A percentile compares a stretch with the other conserved stretches of the same genome.
phyloP scores from a whole-genome alignment of 2,329 filamentous ascomycete species.

The Teratosphaeria zuluensis region DNA sequence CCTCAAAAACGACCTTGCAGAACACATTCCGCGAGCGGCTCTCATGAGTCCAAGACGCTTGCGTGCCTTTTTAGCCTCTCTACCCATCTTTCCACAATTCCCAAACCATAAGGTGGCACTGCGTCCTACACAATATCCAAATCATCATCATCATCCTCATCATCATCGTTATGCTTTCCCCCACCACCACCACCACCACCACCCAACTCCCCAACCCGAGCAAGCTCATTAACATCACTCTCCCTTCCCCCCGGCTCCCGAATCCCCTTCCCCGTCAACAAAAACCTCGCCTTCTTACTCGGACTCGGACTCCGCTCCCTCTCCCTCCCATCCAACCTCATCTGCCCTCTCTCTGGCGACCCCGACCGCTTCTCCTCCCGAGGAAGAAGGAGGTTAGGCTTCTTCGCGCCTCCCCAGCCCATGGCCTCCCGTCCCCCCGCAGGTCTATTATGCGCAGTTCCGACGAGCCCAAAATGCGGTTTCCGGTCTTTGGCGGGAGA shows the following conservation, averaged over 20 bases:
- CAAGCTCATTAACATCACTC: conserved; percentile 31
- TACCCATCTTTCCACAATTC: too few species aligned
- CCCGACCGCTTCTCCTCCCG: conserved; percentile 10
- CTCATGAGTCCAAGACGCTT: too few species aligned
- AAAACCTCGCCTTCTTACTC: conserved; percentile 40
- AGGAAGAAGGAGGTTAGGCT: conserved; percentile 30
- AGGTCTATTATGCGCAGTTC: conserved; percentile 8
- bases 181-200: conserved; percentile 23
- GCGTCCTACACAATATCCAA: conserved; percentile 34
- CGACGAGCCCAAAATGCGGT: conserved; percentile 21
- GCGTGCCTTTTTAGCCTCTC: too few species aligned
- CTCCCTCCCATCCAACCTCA: conserved; percentile 14
- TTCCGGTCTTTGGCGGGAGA: conserved; percentile 34
- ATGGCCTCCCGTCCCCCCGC: conserved; percentile 29
- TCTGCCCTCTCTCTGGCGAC: conserved; percentile 24
- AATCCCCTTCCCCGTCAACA: conserved; percentile 40
- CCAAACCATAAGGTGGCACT: too few species aligned
- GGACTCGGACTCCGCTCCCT: conserved; percentile 23
- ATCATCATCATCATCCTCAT: conserved; percentile 37
- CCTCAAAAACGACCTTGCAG: too few species aligned
- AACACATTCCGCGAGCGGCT: too few species aligned
- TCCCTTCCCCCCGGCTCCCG: conserved; percentile 41
- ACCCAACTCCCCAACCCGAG: neutral
- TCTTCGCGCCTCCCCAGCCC: conserved; percentile 40
- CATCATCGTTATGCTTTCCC: conserved; percentile 21